Evolutionary conservation across 2,329 filamentous ascomycete species (phyloP).

Genomic region (Aspergillus sp.): DNA sequence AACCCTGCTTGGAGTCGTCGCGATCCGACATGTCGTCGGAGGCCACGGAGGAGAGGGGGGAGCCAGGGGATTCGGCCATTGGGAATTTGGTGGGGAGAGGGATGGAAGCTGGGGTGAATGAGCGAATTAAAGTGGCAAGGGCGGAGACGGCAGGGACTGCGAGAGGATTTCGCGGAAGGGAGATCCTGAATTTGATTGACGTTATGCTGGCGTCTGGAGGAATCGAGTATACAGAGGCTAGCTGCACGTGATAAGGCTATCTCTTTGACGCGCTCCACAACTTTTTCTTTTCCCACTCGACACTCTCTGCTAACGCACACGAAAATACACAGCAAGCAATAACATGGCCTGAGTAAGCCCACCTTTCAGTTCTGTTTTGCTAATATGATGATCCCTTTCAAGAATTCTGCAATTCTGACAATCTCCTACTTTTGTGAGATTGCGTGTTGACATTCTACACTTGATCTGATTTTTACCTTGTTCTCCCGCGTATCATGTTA

Average conservation of each 20-base stretch:
- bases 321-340: background rate
- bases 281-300: conserved; percentile 13
- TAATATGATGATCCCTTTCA: conserved; percentile 44
- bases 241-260: conserved; percentile 32
- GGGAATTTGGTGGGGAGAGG: conserved; percentile 17
- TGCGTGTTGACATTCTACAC: conserved; percentile 53
- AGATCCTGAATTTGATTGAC: conserved; percentile 14
- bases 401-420: conserved; percentile 55
- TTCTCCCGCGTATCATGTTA: conserved; percentile 4
- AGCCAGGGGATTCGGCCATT: conserved; percentile 62
- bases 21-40: conserved; percentile 62
- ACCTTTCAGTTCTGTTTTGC: background rate
- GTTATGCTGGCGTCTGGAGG: conserved; percentile 21
- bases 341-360: conserved; percentile 1
- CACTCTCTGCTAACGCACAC: background rate
- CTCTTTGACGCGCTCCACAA: conserved; percentile 9
- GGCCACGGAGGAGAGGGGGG: conserved; percentile 67
- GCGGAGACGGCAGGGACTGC: conserved; percentile 6
- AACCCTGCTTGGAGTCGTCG: conserved; percentile 60
- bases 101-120: background rate
- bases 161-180: background rate
- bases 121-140: conserved; percentile 10
- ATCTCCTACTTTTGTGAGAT: conserved; percentile 46
- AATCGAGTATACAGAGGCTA: conserved; percentile 28
- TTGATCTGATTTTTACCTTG: conserved; percentile 45